Conservation (phyloP, 371 early-diverging fungal genomes). For the Cokeromyces recurvatus region DNA sequence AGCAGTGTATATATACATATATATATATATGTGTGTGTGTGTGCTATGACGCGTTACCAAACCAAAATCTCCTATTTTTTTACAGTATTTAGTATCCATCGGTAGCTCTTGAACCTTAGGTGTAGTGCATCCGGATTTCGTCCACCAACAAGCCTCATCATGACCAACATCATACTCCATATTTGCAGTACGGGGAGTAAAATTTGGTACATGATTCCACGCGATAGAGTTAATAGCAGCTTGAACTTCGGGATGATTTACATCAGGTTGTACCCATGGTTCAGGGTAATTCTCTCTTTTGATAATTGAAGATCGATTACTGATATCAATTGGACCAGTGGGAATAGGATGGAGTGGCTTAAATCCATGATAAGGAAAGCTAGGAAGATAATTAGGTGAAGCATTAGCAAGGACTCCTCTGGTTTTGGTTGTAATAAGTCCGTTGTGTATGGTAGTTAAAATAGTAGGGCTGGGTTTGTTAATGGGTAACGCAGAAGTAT, state of each 20-base stretch:
- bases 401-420: slow-evolving; percentile 10
- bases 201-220: slow-evolving; percentile 18
- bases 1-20: no score
- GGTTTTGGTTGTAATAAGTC: no score
- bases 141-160: slow-evolving; percentile 22
- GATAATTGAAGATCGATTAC: background rate
- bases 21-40: no score
- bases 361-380: slow-evolving; percentile 1
- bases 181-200: background rate
- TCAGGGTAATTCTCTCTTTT: slow-evolving; percentile 4
- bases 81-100: slow-evolving; percentile 14
- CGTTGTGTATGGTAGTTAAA: no score
- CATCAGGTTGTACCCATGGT: slow-evolving; percentile 7
- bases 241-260: slow-evolving; percentile 15
- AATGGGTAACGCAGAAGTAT: no score
- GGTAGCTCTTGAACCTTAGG: slow-evolving; percentile 16
- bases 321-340: slow-evolving; percentile 7
- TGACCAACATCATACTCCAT: slow-evolving; percentile 3
- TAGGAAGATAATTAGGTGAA: slow-evolving; percentile 17
- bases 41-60: no score
- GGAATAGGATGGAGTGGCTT: slow-evolving; percentile 8
- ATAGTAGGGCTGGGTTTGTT: no score
- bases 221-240: slow-evolving; percentile 14
- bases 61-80: slow-evolving; percentile 15
- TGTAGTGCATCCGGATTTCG: slow-evolving; percentile 7